Base-by-base conservation (phyloP, 768 basidiomycete species). In the Serendipita sp. region DNA sequence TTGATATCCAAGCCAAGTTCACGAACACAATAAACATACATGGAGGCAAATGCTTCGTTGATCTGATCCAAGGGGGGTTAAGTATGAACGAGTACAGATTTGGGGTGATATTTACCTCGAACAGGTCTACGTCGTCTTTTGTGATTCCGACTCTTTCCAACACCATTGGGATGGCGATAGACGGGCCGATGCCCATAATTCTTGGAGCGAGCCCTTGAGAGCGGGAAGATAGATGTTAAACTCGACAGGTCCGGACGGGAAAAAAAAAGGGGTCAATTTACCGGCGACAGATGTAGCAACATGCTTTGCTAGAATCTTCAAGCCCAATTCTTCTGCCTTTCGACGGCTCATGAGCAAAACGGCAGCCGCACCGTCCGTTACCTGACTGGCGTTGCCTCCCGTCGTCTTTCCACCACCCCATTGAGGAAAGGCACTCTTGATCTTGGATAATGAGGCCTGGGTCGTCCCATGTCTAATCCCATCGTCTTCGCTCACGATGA, bases 21-120 rank as follows among this genome's bases (percentile, higher is more conserved):
- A 68, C 84, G 84, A 41, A 89, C 74, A 60, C 81, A 82, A 71
- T 94, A 90, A 0, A 87, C 81, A 65, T 81, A 88, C 75, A 88
- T 88, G 0, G 88, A 89, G 8, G 90, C 89, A 69, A 94, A 93
- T 0, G 91, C 92, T 70, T 94, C 92, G 70, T 95, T 95, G 73
- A 95, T 86, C 88, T 92, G 60, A 30, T 16, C 7, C 7, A 8
- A n/a, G 48, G 8, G 15, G 63, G 16, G 63, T 18, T 18, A 56
- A 35, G 8, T 16, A 24, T 64, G 63, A 13, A 51, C 7, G 64
- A 16, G 45, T 5, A 41, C 7, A 41, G 5, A 41, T 5, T 41
- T 41, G 5, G 38, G 5, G 38, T 66, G 3, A 30, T 0, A 56
- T 38, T 28, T n/a, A 84, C 88, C 80, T 92, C 90, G 69, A 82